Evolutionary conservation across 768 basidiomycete species (phyloP), one percentile per base, ranked within the genome.

Genomic region (Podaxis sp.): DNA sequence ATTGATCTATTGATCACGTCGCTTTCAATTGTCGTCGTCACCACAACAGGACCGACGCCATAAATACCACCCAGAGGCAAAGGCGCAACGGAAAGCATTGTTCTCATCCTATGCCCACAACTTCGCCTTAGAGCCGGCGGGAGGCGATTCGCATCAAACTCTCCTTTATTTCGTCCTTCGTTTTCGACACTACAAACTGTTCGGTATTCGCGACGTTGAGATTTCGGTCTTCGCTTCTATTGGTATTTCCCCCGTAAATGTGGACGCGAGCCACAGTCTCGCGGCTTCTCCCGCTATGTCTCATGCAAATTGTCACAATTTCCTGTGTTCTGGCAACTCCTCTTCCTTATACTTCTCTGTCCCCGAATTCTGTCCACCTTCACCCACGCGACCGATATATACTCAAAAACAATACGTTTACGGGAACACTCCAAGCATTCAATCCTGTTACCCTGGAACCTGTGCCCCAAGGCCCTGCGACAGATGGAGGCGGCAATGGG

Each of bases 401-500:
- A n/a, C 64, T 65, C 53, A 51, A 30, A 22, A 74, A 69, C 66
- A 76, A 77, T 59, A 63, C 63, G 3, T 3, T 63, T 17, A 72
- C 75, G 48, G 86, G 85, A 13, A 75, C 72, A 24, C 75, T 74
- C 2, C 51, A 72, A 57, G 79, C 87, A 17, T 76, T 84, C 65
- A 77, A 85, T 65, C 72, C 84, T 5, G 33, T 51, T 26, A 83
- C 84, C 0, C 72, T 73, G n/a, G 67, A 74, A 54, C 62, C 71
- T 26, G 77, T 88, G 8, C 74, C 80, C 4, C 88, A 90, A 70
- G 83, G 83, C 0, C 61, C 75, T 4, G 87, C 82, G 2, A 77
- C 85, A 2, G 88, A 90, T 68, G 88, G 87, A 7, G 76, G 82
- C 33, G 87, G 88, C 5, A 57, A 54, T 4, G 72, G 74, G 7